phyloP scores from a whole-genome alignment of 257 asterid genomes.

The Coffea eugenioides region DNA sequence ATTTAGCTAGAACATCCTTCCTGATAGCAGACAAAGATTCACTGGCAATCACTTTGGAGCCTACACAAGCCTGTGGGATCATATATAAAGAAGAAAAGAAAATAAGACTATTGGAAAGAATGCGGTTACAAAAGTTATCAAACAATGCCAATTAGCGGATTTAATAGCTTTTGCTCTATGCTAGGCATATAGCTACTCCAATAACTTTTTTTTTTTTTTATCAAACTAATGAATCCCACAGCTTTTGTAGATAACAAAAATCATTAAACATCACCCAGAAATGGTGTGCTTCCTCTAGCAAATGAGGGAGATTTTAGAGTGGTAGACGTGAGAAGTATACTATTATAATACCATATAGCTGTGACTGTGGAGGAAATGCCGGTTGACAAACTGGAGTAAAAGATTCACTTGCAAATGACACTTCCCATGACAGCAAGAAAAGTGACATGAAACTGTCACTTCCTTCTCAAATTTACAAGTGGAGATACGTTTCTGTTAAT shows the following conservation, averaged over 20 bases:
- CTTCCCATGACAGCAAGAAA: background rate
- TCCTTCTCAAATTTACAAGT: background rate
- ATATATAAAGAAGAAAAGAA: background rate
- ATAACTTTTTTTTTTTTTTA: background rate
- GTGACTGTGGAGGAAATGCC: too few relatives aligned
- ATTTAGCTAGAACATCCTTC: conserved; percentile 96
- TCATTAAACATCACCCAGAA: background rate
- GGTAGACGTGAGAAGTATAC: background rate
- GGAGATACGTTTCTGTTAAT: background rate
- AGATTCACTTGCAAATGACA: background rate
- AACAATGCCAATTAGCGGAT: background rate
- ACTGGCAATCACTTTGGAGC: conserved; percentile 96
- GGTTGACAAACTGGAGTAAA: background rate
- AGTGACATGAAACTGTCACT: background rate
- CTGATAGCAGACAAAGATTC: conserved; percentile 95
- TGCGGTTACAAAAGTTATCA: background rate
- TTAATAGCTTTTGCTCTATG: background rate
- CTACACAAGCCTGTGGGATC: conserved; percentile 78
- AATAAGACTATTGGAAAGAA: background rate
- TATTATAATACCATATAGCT: background rate
- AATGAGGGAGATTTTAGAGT: background rate
- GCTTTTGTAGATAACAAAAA: background rate
- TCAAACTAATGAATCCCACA: background rate
- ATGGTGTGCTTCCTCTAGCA: background rate
- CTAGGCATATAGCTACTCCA: background rate